Evolutionary conservation across 169 alveolate species (phyloP), one percentile per base, ranked within the genome.

Genomic region (Cryptosporidium meleagridis): DNA sequence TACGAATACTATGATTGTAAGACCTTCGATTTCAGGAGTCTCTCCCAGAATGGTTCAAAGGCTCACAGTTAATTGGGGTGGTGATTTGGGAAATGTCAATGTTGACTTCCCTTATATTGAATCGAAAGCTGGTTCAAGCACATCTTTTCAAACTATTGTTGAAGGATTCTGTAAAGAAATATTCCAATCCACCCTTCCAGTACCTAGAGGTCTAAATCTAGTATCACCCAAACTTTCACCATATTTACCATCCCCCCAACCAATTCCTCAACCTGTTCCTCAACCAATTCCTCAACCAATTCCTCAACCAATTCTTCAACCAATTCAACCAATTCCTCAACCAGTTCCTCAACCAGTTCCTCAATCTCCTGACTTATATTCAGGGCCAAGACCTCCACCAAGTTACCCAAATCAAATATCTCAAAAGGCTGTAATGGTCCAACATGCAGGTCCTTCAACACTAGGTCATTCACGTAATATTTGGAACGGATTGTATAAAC

Each of bases 371-470:
- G 52, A 55, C 18, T 29, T 1, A 31, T 55, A 73, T 37, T 2
- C 14, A 31, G 86, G 86, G 35, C 55, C 3, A 10, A 73, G 86
- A 10, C 86, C 86, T 16, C 86, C 86, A n/a, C 4, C 29, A 18
- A 45, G 70, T 0, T 73, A 14, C 29, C 86, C 86, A 18, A 18
- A 12, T 5, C 71, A 21, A 51, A 73, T 18, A 73, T 31, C 5
- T 41, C 7, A 0, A 26, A n/a, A 3, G 1, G 9, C 10, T 55
- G 37, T 73, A 16, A 12, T 29, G 23, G 61, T 29, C 0, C 44
- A 29, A 21, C 59, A 37, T 14, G 8, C 71, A 31, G 37, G n/a
- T 6, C 0, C 29, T 7, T 18, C 33, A 37, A 1, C 26, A 9
- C 0, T 55, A 21, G 2, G 3, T n/a, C 26, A 73, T 33, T 73